Conservation (phyloP, 306 rosid genomes). For the Astragalus glycyphyllos region DNA sequence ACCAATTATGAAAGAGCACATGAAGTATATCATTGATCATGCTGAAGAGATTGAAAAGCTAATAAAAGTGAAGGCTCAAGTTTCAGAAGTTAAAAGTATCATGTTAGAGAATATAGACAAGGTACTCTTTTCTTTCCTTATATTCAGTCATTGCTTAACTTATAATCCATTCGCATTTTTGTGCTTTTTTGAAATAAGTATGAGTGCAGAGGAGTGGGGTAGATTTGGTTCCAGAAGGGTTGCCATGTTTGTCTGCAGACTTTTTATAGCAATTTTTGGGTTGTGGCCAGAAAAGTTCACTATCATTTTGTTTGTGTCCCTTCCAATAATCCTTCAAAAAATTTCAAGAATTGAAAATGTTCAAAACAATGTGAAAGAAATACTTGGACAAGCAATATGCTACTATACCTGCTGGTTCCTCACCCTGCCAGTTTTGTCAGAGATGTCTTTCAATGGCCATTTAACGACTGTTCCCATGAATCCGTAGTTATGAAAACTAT, state of each 20-base stretch:
- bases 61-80: constrained; percentile 93
- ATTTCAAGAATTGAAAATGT: constrained; percentile 13
- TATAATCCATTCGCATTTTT: constrained; percentile 9
- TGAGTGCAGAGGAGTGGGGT: neutral
- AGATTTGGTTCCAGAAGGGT: neutral
- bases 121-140: constrained; percentile 24
- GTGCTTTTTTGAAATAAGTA: neutral
- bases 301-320: constrained; percentile 1
- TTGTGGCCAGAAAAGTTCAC: neutral
- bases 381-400: neutral
- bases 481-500: neutral
- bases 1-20: constrained; percentile 86
- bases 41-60: constrained; percentile 92
- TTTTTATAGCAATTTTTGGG: constrained; percentile 6
- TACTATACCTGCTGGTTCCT: constrained; percentile 6
- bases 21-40: constrained; percentile 88
- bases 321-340: neutral
- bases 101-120: constrained; percentile 85
- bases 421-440: neutral
- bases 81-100: constrained; percentile 87
- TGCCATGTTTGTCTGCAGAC: neutral
- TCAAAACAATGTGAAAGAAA: neutral
- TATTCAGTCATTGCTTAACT: neutral
- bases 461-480: neutral
- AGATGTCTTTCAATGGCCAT: constrained; percentile 5